A percentile compares a stretch with the other conserved stretches of the same genome.
Evolutionary conservation across 306 rosid genomes (phyloP).

Genomic region (Inga laurina): DNA sequence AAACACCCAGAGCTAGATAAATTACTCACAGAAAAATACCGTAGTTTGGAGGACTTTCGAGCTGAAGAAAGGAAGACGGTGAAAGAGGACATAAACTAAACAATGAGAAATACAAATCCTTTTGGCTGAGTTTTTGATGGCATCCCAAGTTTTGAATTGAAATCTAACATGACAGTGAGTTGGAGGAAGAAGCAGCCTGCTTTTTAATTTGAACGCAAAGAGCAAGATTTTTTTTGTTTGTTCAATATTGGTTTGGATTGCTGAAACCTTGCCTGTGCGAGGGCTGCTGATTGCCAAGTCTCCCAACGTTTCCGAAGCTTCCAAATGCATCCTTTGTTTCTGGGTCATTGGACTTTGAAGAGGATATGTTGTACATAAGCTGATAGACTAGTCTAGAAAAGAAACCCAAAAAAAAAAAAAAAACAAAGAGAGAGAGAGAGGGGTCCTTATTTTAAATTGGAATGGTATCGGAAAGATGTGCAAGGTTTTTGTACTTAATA

Average conservation of each 20-base stretch:
- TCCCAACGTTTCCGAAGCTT: constrained; percentile 43
- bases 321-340: constrained; percentile 41
- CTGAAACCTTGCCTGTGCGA: constrained; percentile 37
- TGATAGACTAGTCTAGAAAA: constrained; percentile 43
- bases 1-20: constrained; percentile 76
- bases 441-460: constrained; percentile 19
- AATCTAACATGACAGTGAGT: constrained; percentile 46
- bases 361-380: constrained; percentile 59
- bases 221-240: constrained; percentile 51
- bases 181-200: constrained; percentile 47
- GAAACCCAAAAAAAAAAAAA: not conserved
- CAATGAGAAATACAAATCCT: constrained; percentile 33
- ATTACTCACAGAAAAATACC: constrained; percentile 79
- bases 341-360: constrained; percentile 58
- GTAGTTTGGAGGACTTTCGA: constrained; percentile 80
- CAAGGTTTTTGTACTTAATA: constrained; percentile 48
- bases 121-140: constrained; percentile 35
- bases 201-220: constrained; percentile 50
- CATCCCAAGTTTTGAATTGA: constrained; percentile 59
- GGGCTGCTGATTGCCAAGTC: constrained; percentile 56
- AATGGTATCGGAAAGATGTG: constrained; percentile 8
- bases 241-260: constrained; percentile 45
- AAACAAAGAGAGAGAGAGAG: not conserved
- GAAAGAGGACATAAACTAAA: constrained; percentile 46
- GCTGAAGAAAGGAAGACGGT: constrained; percentile 60